Conservation (phyloP, 2,329 filamentous ascomycete genomes). For the Talaromyces sp. region DNA sequence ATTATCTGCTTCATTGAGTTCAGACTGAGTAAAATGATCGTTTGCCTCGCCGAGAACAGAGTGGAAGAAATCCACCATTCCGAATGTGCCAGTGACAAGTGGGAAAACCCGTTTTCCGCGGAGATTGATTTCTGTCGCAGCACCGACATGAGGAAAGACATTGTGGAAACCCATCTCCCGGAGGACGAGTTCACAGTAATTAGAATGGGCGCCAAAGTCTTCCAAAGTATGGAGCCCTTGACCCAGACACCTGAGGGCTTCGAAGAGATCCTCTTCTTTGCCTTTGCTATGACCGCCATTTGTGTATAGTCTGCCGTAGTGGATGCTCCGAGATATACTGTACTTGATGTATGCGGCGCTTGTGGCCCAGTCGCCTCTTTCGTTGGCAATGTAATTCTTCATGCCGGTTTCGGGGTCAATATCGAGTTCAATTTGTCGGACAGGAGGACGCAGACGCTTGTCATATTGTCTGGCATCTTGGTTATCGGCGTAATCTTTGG, state of each 20-base stretch:
- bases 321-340: slow-evolving; percentile 67
- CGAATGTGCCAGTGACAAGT: slow-evolving; percentile 67
- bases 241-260: slow-evolving; percentile 70
- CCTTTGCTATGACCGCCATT: slow-evolving; percentile 58
- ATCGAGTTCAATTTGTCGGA: slow-evolving; percentile 65
- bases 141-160: slow-evolving; percentile 72
- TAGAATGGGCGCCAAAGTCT: slow-evolving; percentile 75
- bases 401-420: slow-evolving; percentile 78
- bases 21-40: slow-evolving; percentile 79
- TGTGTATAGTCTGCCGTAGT: slow-evolving; percentile 71
- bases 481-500: slow-evolving; percentile 80
- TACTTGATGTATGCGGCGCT: slow-evolving; percentile 78
- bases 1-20: slow-evolving; percentile 73
- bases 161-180: slow-evolving; percentile 64
- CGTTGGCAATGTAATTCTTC: slow-evolving; percentile 99
- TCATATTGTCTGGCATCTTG: slow-evolving; percentile 74
- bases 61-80: slow-evolving; percentile 78
- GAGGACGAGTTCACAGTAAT: slow-evolving; percentile 73
- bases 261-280: slow-evolving; percentile 71
- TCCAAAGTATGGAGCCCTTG: slow-evolving; percentile 74
- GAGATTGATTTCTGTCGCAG: slow-evolving; percentile 59
- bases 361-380: slow-evolving; percentile 80
- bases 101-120: slow-evolving; percentile 65
- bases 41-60: slow-evolving; percentile 71
- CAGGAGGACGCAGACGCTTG: slow-evolving; percentile 71